A percentile compares a stretch with the other conserved stretches of the same genome.
Evolutionary conservation across 2,329 filamentous ascomycete species (phyloP).

Genomic region (Zalaria sp.): DNA sequence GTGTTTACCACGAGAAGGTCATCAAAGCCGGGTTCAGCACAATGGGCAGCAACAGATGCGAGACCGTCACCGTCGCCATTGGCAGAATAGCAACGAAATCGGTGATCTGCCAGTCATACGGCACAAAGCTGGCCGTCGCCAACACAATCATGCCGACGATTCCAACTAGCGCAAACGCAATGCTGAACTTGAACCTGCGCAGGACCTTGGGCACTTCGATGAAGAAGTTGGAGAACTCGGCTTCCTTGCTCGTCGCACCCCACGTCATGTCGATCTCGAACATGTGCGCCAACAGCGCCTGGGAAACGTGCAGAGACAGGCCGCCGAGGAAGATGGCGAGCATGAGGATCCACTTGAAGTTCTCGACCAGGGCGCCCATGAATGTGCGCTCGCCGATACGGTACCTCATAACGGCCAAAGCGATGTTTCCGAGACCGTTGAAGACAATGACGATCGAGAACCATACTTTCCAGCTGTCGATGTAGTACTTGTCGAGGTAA

Average conservation of each 20-base stretch:
- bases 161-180: constrained; percentile 45
- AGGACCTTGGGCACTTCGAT: constrained; percentile 69
- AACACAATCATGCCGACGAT: constrained; percentile 51
- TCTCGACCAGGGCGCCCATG: constrained; percentile 36
- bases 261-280: constrained; percentile 77
- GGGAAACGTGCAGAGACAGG: constrained; percentile 64
- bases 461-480: constrained; percentile 52
- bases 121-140: constrained; percentile 49
- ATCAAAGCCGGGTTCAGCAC: constrained; percentile 67
- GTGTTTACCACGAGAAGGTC: constrained; percentile 57
- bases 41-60: constrained; percentile 57
- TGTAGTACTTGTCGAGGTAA: constrained; percentile 51
- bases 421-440: constrained; percentile 45
- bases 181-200: constrained; percentile 63
- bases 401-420: constrained; percentile 49
- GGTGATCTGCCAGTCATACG: constrained; percentile 37
- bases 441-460: constrained; percentile 52
- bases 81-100: constrained; percentile 55
- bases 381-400: constrained; percentile 41
- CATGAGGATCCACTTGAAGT: constrained; percentile 47
- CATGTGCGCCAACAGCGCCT: constrained; percentile 69
- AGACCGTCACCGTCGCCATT: constrained; percentile 55
- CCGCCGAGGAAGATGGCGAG: constrained; percentile 74
- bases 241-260: constrained; percentile 75
- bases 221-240: constrained; percentile 70